Evolutionary conservation across 139 green algal genomes (phyloP).

Genomic region (Nannochloris sp.): DNA sequence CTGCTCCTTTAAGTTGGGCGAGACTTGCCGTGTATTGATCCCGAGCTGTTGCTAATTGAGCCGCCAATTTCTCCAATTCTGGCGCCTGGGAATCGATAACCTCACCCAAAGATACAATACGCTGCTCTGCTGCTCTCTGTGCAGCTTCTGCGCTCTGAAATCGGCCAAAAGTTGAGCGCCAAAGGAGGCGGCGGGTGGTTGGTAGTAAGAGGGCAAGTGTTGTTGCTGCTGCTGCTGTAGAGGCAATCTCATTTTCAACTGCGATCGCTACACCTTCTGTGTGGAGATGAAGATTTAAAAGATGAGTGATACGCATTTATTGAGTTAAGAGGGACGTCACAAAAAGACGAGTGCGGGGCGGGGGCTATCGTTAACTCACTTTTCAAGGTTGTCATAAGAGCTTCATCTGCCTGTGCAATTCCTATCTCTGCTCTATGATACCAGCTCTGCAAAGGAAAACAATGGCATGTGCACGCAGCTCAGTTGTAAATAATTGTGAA

Average conservation of each 20-base stretch:
- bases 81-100: constrained; percentile 5
- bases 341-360: too few species aligned
- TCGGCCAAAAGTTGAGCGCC: constrained; percentile 18
- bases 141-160: constrained; percentile 8
- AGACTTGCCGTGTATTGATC: constrained; percentile 26
- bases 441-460: too few species aligned
- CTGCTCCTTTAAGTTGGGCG: constrained; percentile 20
- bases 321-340: not conserved
- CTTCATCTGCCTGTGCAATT: too few species aligned
- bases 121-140: not conserved
- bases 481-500: too few species aligned
- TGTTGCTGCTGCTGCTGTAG: not conserved
- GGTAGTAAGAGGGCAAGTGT: constrained; percentile 12
- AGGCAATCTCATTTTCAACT: constrained; percentile 12
- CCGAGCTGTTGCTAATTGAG: constrained; percentile 14
- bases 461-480: too few species aligned
- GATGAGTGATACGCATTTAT: not conserved
- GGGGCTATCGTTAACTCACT: too few species aligned
- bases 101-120: constrained; percentile 1
- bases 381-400: too few species aligned
- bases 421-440: too few species aligned
- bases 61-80: constrained; percentile 23
- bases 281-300: not conserved
- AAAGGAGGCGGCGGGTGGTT: constrained; percentile 18
- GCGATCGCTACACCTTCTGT: constrained; percentile 16